Evolutionary conservation across 2,329 filamentous ascomycete species (phyloP), one percentile per base, ranked within the genome.

Genomic region (Fusarium siculi): DNA sequence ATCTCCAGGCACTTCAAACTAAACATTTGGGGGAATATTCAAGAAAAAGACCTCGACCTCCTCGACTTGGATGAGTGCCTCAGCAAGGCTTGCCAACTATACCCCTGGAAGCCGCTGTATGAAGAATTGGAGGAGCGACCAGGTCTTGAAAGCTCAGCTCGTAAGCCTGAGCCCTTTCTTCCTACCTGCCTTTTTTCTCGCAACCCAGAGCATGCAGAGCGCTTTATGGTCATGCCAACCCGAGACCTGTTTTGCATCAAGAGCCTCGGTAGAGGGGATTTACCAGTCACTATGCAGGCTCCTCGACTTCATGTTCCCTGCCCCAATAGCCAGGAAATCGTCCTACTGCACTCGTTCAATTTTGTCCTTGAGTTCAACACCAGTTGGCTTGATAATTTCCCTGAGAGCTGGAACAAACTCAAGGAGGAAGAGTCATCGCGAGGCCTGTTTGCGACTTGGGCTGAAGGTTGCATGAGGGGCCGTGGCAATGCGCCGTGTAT

Each of bases 351-450:
- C 9, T 19, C 11, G 0, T 39, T 47, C 32, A 53, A 39, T 18
- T 18, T 64, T 9, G 62, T 46, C 5, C 4, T 64, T 7, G 30
- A 34, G 4, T 62, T 39, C 4, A 9, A 64, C 18, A 9, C 8
- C 2, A 44, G 19, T 2, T 54, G 32, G 25, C 11, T 15, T 8
- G 3, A 12, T 4, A 0, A 11, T 0, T 28, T 62, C 5, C 37
- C 44, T 8, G 4, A 0, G 0, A 15, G 8, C 5, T 4, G n/a
- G 11, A 0, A 1, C 1, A 5, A 23, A 18, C 18, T 63, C 15
- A 5, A 4, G 9, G 1, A 2, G 1, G 42, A 25, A 12, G 10
- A 16, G 1, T 43, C 37, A 5, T 16, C 2, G 1, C 28, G 56
- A 39, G 62, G 46, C 4, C 11, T 32, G 0, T 21, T 58, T 6